Conservation (phyloP, 495 filamentous ascomycete species). For the Jackrogersella multiformis region DNA sequence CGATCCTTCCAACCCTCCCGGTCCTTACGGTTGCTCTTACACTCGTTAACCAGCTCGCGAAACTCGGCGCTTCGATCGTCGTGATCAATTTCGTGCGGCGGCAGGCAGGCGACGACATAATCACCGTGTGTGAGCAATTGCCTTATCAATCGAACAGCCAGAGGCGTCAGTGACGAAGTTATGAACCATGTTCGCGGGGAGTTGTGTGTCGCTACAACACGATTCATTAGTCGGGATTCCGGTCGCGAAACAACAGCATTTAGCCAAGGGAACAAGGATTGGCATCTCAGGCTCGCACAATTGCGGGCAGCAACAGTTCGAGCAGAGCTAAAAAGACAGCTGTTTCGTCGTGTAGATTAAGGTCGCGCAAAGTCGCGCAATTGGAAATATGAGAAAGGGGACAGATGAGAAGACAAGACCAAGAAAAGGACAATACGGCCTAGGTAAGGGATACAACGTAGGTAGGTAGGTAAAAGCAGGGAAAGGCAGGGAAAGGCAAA, state of each 20-base stretch:
- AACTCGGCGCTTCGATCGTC: slow-evolving; percentile 65
- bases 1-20: slow-evolving; percentile 67
- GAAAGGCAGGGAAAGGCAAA: not conserved
- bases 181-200: slow-evolving; percentile 84
- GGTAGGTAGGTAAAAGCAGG: not conserved
- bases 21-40: slow-evolving; percentile 63
- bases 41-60: slow-evolving; percentile 65
- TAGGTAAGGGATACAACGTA: slow-evolving; percentile 35
- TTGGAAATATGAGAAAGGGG: not conserved
- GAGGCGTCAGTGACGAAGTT: slow-evolving; percentile 82
- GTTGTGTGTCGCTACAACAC: slow-evolving; percentile 62
- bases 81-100: slow-evolving; percentile 71
- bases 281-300: slow-evolving; percentile 30
- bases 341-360: not conserved
- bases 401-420: not conserved
- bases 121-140: slow-evolving; percentile 87
- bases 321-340: not conserved
- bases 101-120: slow-evolving; percentile 80
- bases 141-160: slow-evolving; percentile 74
- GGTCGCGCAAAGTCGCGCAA: slow-evolving; percentile 24
- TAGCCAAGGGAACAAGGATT: slow-evolving; percentile 26
- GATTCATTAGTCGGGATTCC: slow-evolving; percentile 50
- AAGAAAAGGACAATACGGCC: slow-evolving; percentile 3
- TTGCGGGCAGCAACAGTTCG: slow-evolving; percentile 5
- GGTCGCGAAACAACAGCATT: slow-evolving; percentile 30